Evolutionary conservation across 1,284 basidiomycete species (phyloP).

Genomic region (Ustilago hordei): DNA sequence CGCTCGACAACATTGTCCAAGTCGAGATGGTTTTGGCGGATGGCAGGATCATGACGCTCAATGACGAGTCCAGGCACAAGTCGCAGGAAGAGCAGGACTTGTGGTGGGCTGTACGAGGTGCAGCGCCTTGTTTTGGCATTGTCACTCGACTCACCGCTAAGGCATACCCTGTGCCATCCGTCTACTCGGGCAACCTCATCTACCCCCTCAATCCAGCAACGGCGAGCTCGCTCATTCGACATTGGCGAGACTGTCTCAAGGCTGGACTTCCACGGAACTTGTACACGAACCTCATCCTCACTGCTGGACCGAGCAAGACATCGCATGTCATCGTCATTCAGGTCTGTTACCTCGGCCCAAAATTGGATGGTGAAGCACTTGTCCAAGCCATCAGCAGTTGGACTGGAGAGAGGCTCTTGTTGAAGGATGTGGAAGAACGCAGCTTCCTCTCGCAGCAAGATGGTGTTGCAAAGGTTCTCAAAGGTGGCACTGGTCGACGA

Average conservation of each 20-base stretch:
- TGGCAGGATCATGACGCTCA: conserved; percentile 58
- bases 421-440: conserved; percentile 90
- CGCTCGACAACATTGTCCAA: conserved; percentile 61
- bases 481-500: conserved; percentile 76
- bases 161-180: conserved; percentile 87
- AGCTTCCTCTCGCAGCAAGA: conserved; percentile 88
- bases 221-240: conserved; percentile 85
- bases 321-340: conserved; percentile 81
- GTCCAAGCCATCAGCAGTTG: conserved; percentile 85
- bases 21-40: conserved; percentile 66
- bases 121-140: conserved; percentile 84
- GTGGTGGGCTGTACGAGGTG: conserved; percentile 90
- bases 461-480: conserved; percentile 86
- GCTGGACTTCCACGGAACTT: conserved; percentile 78
- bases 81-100: conserved; percentile 71
- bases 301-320: conserved; percentile 76
- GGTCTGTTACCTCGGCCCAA: conserved; percentile 83
- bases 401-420: conserved; percentile 78
- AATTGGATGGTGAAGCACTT: conserved; percentile 80
- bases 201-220: conserved; percentile 87
- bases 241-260: conserved; percentile 92
- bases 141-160: conserved; percentile 85
- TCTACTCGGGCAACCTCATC: conserved; percentile 89
- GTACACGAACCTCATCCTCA: conserved; percentile 88
- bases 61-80: conserved; percentile 49